Evolutionary conservation across 257 asterid genomes (phyloP), one percentile per base, ranked within the genome.

Genomic region (Gentiana macrophylla): DNA sequence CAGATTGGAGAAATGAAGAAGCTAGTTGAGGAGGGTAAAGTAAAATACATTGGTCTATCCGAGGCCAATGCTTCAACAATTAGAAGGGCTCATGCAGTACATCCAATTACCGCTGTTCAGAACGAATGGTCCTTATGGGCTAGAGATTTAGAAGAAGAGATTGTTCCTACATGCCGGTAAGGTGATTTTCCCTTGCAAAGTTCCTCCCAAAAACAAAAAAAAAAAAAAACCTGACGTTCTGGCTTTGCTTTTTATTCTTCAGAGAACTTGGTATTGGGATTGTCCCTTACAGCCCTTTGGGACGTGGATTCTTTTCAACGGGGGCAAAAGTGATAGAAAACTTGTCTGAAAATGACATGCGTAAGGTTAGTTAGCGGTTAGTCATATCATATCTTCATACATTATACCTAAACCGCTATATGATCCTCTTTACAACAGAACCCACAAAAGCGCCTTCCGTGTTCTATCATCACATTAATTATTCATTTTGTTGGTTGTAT

Each of bases 91-190:
- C 78, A 73, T 56, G 65, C 68, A 6, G 66, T 73, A 43, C 74
- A 73, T 61, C 78, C 78, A 11, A 47, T 73, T 51, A 64, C 74
- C 35, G 74, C 66, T 55, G 74, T 72, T 32, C 74, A 68, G 62
- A 55, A 51, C 32, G 78, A 72, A 32, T 72, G 78, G 74, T 68
- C 78, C 4, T 52, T 68, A 45, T 68, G 77, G 77, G 36, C 74
- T 1, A 72, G 77, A 68, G 77, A 72, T 47, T 35, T 62, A 15
- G 77, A 72, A 66, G 58, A 59, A 37, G 65, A 67, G 45, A 59
- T 72, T 15, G 56, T 72, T 56, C 74, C 78, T 24, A 72, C 78
- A 45, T 72, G 78, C 74, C 56, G 74, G 78, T 63, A n/a, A 51
- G 49, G 36, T 3, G 47, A 41, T 2, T 2, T 0, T 41, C 8